Conservation (phyloP, 805 yeast genomes). For the Yarrowia keelungensis region DNA sequence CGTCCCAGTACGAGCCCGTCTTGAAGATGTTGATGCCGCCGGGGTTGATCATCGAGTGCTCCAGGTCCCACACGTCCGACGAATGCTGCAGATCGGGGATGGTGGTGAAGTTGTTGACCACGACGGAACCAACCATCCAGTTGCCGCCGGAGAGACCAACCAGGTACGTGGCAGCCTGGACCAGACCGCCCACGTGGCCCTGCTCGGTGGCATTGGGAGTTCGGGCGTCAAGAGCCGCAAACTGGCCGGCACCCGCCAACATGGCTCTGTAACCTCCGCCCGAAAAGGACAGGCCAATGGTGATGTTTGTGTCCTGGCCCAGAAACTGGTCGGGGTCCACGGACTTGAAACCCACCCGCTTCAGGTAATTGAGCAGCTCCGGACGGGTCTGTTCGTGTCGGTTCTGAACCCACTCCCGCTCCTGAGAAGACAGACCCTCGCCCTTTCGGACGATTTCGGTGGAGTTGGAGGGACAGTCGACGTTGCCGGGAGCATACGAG, state of each 20-base stretch:
- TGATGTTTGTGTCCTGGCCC: slow-evolving; percentile 55
- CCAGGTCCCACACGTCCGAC: slow-evolving; percentile 70
- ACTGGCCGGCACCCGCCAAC: slow-evolving; percentile 80
- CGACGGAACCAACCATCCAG: slow-evolving; percentile 76
- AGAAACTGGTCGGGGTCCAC: slow-evolving; percentile 74
- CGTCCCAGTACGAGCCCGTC: slow-evolving; percentile 60
- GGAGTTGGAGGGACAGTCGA: slow-evolving; percentile 54
- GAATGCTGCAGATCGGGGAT: slow-evolving; percentile 63
- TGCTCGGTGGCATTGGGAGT: slow-evolving; percentile 64
- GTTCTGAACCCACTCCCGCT: slow-evolving; percentile 47
- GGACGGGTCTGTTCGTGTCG: slow-evolving; percentile 50
- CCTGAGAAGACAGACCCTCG: slow-evolving; percentile 46
- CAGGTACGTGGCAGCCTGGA: slow-evolving; percentile 71
- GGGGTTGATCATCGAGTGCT: slow-evolving; percentile 64
- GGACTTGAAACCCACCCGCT: slow-evolving; percentile 56
- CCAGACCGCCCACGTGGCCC: slow-evolving; percentile 75
- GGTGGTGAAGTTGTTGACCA: slow-evolving; percentile 72
- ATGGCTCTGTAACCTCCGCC: slow-evolving; percentile 96
- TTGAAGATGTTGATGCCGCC: slow-evolving; percentile 66
- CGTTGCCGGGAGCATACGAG: slow-evolving; percentile 56
- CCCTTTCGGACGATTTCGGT: slow-evolving; percentile 48
- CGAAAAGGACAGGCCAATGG: slow-evolving; percentile 61
- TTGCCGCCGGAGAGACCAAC: slow-evolving; percentile 84
- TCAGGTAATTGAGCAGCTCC: slow-evolving; percentile 63
- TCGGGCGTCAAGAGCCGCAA: slow-evolving; percentile 79